A percentile compares a stretch with the other conserved stretches of the same genome.
phyloP scores from a whole-genome alignment of 2,329 filamentous ascomycete genomes.

The Leptographium wingfieldii region DNA sequence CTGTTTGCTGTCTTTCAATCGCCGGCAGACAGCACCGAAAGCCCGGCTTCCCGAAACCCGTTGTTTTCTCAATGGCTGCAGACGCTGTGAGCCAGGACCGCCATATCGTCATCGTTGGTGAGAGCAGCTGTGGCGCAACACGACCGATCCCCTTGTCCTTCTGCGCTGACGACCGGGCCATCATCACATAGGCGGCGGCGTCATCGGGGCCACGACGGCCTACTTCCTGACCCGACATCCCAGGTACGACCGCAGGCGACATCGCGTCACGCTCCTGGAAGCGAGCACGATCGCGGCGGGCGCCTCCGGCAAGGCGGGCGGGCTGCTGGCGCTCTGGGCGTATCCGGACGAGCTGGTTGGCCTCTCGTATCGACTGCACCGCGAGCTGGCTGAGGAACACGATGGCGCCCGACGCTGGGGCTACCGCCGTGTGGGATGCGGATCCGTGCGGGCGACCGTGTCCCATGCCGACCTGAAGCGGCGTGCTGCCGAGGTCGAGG shows the following conservation, averaged over 20 bases:
- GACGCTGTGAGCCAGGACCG: not conserved
- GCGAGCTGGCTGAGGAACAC: constrained; percentile 74
- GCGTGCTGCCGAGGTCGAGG: constrained; percentile 13
- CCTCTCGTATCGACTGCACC: constrained; percentile 72
- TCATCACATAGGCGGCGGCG: constrained; percentile 59
- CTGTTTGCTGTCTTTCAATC: not conserved
- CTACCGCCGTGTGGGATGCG: constrained; percentile 68
- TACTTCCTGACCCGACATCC: constrained; percentile 86
- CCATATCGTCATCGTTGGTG: constrained; percentile 31
- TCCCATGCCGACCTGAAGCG: constrained; percentile 11
- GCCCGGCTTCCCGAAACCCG: not conserved
- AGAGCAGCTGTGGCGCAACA: constrained; percentile 5
- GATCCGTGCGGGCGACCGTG: constrained; percentile 33
- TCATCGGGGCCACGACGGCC: constrained; percentile 83
- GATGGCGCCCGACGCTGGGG: constrained; percentile 71
- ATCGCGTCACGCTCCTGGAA: constrained; percentile 78
- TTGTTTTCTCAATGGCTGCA: constrained; percentile 1
- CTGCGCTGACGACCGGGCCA: constrained; percentile 4
- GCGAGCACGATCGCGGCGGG: constrained; percentile 74
- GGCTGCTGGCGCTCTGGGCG: constrained; percentile 81
- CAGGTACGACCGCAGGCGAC: constrained; percentile 58
- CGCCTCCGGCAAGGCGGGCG: constrained; percentile 89
- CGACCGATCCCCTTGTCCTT: not conserved
- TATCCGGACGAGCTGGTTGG: constrained; percentile 77
- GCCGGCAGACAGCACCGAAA: not conserved